Evolutionary conservation across 331 rosid species (phyloP).

Genomic region (Saraca asoca): DNA sequence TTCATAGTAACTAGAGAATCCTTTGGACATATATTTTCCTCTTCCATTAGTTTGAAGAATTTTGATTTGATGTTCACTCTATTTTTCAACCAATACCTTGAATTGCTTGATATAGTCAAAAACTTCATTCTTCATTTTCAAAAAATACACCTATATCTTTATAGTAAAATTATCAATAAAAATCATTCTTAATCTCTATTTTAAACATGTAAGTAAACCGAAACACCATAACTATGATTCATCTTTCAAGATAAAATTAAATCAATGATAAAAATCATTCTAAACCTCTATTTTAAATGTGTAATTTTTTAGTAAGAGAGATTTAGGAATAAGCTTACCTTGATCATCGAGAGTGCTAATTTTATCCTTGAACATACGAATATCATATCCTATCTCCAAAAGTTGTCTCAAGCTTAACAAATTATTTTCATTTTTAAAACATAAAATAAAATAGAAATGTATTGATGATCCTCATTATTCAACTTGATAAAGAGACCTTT

Average conservation of each 20-base stretch:
- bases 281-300: neutral
- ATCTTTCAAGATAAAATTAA: neutral
- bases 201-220: no score
- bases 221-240: neutral
- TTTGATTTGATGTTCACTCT: no score
- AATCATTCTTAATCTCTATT: no score
- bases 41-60: no score
- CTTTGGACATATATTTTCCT: no score
- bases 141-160: neutral
- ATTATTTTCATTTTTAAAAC: neutral
- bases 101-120: no score
- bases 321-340: neutral
- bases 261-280: neutral
- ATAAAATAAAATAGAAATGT: neutral
- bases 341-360: neutral
- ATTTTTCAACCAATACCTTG: no score
- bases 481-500: neutral
- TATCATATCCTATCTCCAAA: no score
- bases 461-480: neutral
- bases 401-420: neutral
- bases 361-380: no score
- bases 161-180: no score
- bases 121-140: neutral
- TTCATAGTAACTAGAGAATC: no score
- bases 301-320: neutral